phyloP scores from a whole-genome alignment of 1,284 basidiomycete species.

The Marasmius sp. region DNA sequence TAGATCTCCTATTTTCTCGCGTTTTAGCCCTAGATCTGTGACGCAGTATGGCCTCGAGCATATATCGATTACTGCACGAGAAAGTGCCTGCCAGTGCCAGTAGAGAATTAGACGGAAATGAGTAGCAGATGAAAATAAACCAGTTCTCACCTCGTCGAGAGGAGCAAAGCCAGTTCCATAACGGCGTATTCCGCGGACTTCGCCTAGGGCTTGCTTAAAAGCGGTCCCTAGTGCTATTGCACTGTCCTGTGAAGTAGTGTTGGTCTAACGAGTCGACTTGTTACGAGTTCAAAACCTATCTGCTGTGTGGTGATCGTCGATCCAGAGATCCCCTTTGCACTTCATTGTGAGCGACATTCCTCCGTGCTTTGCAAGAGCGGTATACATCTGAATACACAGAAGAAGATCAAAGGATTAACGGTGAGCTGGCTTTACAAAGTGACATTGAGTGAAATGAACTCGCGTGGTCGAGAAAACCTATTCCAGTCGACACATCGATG shows the following conservation, averaged over 20 bases:
- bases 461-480: slow-evolving; percentile 98
- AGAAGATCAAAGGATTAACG: slow-evolving; percentile 6
- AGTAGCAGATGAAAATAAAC: slow-evolving; percentile 1
- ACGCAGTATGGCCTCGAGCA: slow-evolving; percentile 96
- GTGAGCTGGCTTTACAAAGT: neutral
- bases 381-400: slow-evolving; percentile 74
- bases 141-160: slow-evolving; percentile 81
- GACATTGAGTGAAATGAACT: slow-evolving; percentile 23
- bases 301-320: slow-evolving; percentile 99
- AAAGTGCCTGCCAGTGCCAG: slow-evolving; percentile 69
- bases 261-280: slow-evolving; percentile 10
- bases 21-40: slow-evolving; percentile 84
- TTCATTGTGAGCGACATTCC: slow-evolving; percentile 89
- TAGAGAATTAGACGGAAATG: slow-evolving; percentile 7
- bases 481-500: slow-evolving; percentile 91
- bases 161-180: slow-evolving; percentile 98
- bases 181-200: slow-evolving; percentile 91
- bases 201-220: slow-evolving; percentile 95
- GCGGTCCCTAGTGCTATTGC: slow-evolving; percentile 92
- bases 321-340: slow-evolving; percentile 95
- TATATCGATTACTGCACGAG: slow-evolving; percentile 96
- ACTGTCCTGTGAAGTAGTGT: slow-evolving; percentile 73
- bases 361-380: slow-evolving; percentile 91
- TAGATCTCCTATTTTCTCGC: slow-evolving; percentile 97
- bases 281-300: slow-evolving; percentile 59